Evolutionary conservation across 768 basidiomycete genomes (phyloP).

Genomic region (Leccinum uliginosum): DNA sequence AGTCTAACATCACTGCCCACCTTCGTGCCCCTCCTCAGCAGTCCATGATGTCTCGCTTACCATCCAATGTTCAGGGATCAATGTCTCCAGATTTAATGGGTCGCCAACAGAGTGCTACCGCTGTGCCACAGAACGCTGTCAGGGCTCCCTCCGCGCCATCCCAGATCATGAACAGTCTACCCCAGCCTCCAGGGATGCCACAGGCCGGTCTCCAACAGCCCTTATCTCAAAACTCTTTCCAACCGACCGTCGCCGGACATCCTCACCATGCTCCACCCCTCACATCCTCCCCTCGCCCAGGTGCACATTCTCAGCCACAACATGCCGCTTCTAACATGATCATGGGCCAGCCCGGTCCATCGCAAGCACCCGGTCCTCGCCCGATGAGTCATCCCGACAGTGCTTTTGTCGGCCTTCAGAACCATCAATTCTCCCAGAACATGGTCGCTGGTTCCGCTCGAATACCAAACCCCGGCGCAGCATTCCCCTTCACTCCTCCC

Average conservation of each 20-base stretch:
- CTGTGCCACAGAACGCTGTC: conserved; percentile 39
- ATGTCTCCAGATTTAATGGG: conserved; percentile 44
- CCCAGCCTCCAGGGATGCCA: conserved; percentile 33
- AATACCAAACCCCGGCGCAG: conserved; percentile 30
- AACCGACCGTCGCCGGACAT: conserved; percentile 22
- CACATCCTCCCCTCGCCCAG: conserved; percentile 30
- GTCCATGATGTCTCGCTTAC: conserved; percentile 29
- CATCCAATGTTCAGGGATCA: conserved; percentile 32
- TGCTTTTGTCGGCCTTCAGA: conserved; percentile 42
- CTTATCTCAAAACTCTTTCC: conserved; percentile 30
- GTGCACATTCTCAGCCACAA: conserved; percentile 27
- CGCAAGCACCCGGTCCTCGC: conserved; percentile 26
- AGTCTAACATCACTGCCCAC: conserved; percentile 38
- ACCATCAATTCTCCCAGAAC: conserved; percentile 30
- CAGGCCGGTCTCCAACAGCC: conserved; percentile 28
- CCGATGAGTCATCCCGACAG: conserved; percentile 46
- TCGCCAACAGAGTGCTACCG: conserved; percentile 36
- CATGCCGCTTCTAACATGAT: conserved; percentile 26
- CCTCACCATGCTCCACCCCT: conserved; percentile 29
- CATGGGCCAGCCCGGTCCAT: conserved; percentile 29
- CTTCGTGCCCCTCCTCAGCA: conserved; percentile 35
- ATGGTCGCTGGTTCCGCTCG: conserved; percentile 34
- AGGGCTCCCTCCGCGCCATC: conserved; percentile 42
- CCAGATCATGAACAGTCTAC: conserved; percentile 45
- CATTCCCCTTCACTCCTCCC: conserved; percentile 44